Evolutionary conservation across 2,329 filamentous ascomycete genomes (phyloP).

Genomic region (Sarocladium strictum): DNA sequence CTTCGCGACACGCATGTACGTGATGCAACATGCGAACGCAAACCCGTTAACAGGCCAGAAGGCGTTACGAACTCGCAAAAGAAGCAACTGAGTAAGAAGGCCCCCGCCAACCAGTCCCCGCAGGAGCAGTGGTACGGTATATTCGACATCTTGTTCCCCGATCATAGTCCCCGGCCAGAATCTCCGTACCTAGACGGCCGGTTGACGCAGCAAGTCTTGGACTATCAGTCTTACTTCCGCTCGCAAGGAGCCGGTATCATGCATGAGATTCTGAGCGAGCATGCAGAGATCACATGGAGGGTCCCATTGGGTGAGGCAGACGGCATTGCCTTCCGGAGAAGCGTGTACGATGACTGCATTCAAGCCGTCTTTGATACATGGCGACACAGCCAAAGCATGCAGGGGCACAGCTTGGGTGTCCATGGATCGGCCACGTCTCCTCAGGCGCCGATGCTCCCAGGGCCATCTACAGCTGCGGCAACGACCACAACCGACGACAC

Average conservation of each 20-base stretch:
- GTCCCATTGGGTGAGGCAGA: not conserved
- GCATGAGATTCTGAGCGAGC: not conserved
- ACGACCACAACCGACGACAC: not conserved
- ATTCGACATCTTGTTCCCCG: not conserved
- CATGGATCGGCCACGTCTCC: not conserved
- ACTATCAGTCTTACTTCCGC: not conserved
- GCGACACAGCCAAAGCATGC: not conserved
- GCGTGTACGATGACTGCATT: not conserved
- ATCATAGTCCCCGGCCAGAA: not conserved
- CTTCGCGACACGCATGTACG: not conserved
- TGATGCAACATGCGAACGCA: not conserved
- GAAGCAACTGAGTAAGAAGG: not conserved
- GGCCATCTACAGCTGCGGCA: not conserved
- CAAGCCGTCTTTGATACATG: not conserved
- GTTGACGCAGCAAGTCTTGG: not conserved
- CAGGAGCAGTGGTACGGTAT: not conserved
- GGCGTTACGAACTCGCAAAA: not conserved
- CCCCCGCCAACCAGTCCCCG: not conserved
- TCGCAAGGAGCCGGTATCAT: not conserved
- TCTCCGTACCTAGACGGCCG: not conserved
- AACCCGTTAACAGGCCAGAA: not conserved
- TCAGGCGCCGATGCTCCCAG: not conserved
- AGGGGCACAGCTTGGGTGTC: not conserved
- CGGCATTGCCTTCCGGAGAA: not conserved
- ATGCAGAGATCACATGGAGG: not conserved